Base-by-base conservation (phyloP, 306 rosid species). In the Trifolium repens region DNA sequence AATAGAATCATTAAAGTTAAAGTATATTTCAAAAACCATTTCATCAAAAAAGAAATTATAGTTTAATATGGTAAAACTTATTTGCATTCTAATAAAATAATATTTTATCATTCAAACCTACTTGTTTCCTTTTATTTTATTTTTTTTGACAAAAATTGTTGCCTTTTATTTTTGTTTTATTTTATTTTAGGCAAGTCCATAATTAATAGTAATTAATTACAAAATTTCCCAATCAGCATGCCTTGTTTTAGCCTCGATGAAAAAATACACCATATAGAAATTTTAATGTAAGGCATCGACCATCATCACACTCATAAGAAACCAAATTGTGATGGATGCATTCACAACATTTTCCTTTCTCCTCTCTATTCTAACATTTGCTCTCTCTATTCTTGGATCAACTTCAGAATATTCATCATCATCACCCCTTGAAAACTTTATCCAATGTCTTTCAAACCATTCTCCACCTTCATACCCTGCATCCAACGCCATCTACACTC, bases 381-480 rank as follows among this genome's bases (percentile, higher is more conserved):
- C 70, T 8, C 60, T 35, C 0, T 69, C 9, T 43, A 0, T 67
- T 81, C 35, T 64, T 62, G 54, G 1, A 0, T 19, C 72, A 62
- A 11, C 58, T 68, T 79, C 87, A 1, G n/a, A 52, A 49, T 58
- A 43, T 49, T 58, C 84, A 65, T 42, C 76, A 66, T 50, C 79
- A 66, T 12, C 72, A 40, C n/a, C 77, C 60, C 10, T 76, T 16
- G 26, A 71, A 39, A 42, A 50, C 64, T 80, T 84, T 44, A 19
- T 76, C 47, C 32, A 46, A 0, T 84, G 87, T 61, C 73, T 80
- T 54, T 42, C 70, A 67, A 58, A 40, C 39, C n/a, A 83, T 30
- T 80, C 80, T 37, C 50, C 10, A 12, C 15, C 72, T 22, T 35
- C 86, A 61, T 39, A 9, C 5, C 68, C 74, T 43, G 15, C 68